Conservation (phyloP, 345 rosid species). For the Hypericum perforatum region DNA sequence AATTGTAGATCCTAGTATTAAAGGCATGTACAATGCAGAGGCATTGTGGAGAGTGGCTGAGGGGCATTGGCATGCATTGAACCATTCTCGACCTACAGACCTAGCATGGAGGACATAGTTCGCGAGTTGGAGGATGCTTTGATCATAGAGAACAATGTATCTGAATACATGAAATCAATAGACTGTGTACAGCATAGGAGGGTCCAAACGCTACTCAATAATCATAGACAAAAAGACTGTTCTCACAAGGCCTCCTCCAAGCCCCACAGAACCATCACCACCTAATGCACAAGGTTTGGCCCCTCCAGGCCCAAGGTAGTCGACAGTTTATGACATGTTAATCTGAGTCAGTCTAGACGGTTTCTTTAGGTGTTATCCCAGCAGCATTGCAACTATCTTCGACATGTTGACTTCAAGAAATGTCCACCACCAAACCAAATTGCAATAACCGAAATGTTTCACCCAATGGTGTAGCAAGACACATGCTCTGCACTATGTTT, state of each 20-base stretch:
- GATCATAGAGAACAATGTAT: constrained; percentile 69
- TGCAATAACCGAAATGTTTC: no score
- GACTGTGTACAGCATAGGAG: constrained; percentile 33
- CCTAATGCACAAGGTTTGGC: constrained; percentile 31
- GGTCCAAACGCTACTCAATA: constrained; percentile 43
- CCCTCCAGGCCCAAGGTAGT: constrained; percentile 40
- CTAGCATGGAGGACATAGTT: constrained; percentile 49
- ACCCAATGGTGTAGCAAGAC: no score
- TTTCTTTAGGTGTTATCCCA: no score
- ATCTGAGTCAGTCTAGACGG: no score
- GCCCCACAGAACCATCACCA: constrained; percentile 33
- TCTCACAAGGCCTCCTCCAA: constrained; percentile 26
- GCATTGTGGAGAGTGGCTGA: constrained; percentile 76
- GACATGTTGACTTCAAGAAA: no score
- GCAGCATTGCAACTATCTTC: no score
- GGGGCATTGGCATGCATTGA: constrained; percentile 60
- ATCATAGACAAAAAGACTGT: constrained; percentile 31
- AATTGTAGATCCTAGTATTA: constrained; percentile 54
- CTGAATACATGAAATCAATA: constrained; percentile 63
- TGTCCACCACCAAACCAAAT: no score
- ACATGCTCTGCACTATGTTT: no score
- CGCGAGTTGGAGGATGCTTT: constrained; percentile 63
- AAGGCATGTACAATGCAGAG: constrained; percentile 61
- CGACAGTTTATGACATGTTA: not conserved
- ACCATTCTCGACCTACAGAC: constrained; percentile 49